Conservation (phyloP, 129 eudicot species). For the Flaveria ramosissima region DNA sequence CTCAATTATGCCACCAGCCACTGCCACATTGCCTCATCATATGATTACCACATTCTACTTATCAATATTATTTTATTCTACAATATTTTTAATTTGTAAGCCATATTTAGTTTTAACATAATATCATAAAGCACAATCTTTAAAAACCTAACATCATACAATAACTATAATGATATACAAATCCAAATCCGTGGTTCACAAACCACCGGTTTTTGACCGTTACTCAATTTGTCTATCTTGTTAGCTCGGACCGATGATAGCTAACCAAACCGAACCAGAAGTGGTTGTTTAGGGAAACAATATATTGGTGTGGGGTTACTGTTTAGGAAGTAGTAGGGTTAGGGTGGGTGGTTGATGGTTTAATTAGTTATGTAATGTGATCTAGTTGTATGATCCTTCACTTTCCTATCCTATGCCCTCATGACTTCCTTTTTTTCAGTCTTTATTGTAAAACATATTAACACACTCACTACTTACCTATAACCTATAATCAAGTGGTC, state of each 20-base stretch:
- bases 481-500: slow-evolving; percentile 27
- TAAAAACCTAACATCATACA: neutral
- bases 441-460: slow-evolving; percentile 21
- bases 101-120: neutral
- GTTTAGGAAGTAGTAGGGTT: neutral
- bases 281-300: neutral
- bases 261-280: neutral
- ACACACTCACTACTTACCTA: slow-evolving; percentile 18
- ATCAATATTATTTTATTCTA: neutral
- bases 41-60: neutral
- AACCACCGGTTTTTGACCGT: neutral
- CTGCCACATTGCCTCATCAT: neutral
- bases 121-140: neutral
- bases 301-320: neutral
- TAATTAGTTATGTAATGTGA: slow-evolving; percentile 26
- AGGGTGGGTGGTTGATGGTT: slow-evolving; percentile 11
- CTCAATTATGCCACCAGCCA: neutral
- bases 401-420: slow-evolving; percentile 24
- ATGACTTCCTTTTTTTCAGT: slow-evolving; percentile 17
- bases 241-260: neutral
- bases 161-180: neutral
- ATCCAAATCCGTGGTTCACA: neutral
- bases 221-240: slow-evolving; percentile 1
- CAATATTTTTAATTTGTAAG: neutral
- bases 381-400: slow-evolving; percentile 28